Percentiles rank a stretch among this genome's conserved stretches.
Conservation (phyloP, 2,329 filamentous ascomycete species). For the Epicoccum sorghinum region DNA sequence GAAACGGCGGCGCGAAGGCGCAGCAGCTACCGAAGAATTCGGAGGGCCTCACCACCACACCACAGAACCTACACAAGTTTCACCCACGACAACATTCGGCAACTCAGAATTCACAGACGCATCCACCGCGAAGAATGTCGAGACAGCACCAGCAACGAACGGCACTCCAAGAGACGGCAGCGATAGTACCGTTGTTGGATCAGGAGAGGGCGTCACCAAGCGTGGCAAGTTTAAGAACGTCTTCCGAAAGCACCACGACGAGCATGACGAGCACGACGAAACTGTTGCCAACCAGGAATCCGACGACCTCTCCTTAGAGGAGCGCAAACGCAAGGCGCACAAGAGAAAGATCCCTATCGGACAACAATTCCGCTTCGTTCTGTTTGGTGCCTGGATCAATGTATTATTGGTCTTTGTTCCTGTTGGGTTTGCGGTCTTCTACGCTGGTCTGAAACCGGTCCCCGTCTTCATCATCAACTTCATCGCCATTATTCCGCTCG, state of each 20-base stretch:
- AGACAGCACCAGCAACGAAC: slow-evolving; percentile 13
- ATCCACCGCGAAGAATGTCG: slow-evolving; percentile 17
- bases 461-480: slow-evolving; percentile 86
- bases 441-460: slow-evolving; percentile 52
- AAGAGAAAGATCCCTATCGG: slow-evolving; percentile 45
- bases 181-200: slow-evolving; percentile 30
- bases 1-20: slow-evolving; percentile 31
- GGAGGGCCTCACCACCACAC: slow-evolving; percentile 34
- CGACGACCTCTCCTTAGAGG: slow-evolving; percentile 37
- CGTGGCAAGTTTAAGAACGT: slow-evolving; percentile 43
- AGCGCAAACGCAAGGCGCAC: slow-evolving; percentile 38
- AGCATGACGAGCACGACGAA: slow-evolving; percentile 20
- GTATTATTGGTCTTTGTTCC: slow-evolving; percentile 79
- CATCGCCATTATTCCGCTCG: slow-evolving; percentile 88
- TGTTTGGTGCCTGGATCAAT: slow-evolving; percentile 88
- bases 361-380: slow-evolving; percentile 70
- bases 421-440: slow-evolving; percentile 75
- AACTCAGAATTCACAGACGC: slow-evolving; percentile 15
- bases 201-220: slow-evolving; percentile 25
- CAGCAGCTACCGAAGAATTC: slow-evolving; percentile 38
- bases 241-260: slow-evolving; percentile 31
- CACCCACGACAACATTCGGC: slow-evolving; percentile 25
- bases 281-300: slow-evolving; percentile 27
- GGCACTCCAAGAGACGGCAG: slow-evolving; percentile 27
- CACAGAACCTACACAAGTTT: slow-evolving; percentile 33